phyloP scores from a whole-genome alignment of 345 rosid species.

The Turritis glabra region DNA sequence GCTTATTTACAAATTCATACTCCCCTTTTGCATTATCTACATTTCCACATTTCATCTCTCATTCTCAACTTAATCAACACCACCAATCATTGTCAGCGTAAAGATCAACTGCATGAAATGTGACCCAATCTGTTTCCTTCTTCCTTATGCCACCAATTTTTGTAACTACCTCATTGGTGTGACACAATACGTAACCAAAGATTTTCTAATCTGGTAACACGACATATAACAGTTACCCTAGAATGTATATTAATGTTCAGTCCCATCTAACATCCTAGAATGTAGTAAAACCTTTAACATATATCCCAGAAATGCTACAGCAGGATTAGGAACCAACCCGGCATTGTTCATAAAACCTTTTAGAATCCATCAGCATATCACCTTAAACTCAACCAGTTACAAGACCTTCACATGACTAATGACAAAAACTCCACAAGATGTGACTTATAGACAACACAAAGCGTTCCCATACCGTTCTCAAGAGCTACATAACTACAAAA shows the following conservation, averaged over 20 bases:
- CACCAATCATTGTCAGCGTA: neutral
- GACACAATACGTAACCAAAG: neutral
- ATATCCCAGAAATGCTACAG: neutral
- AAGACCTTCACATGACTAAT: neutral
- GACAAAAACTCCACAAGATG: neutral
- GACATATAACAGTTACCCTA: neutral
- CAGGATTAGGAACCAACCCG: neutral
- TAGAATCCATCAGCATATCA: neutral
- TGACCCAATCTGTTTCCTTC: neutral
- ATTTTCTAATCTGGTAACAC: neutral
- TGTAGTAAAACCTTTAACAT: neutral
- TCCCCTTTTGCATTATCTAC: neutral
- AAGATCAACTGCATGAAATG: neutral
- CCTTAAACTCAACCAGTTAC: neutral
- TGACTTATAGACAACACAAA: slow-evolving; percentile 1
- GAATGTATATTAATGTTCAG: neutral
- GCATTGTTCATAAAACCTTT: slow-evolving; percentile 20
- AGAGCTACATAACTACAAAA: neutral
- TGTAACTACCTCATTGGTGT: neutral
- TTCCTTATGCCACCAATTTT: neutral
- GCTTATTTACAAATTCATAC: neutral
- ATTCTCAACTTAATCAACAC: neutral
- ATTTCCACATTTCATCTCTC: neutral
- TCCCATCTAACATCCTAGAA: neutral
- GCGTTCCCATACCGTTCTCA: neutral